These are phyloP conservation scores for Pyricularia sp. DNA, from an alignment of 2,329 filamentous ascomycete genomes.

Conservation along the genomic window DNA sequence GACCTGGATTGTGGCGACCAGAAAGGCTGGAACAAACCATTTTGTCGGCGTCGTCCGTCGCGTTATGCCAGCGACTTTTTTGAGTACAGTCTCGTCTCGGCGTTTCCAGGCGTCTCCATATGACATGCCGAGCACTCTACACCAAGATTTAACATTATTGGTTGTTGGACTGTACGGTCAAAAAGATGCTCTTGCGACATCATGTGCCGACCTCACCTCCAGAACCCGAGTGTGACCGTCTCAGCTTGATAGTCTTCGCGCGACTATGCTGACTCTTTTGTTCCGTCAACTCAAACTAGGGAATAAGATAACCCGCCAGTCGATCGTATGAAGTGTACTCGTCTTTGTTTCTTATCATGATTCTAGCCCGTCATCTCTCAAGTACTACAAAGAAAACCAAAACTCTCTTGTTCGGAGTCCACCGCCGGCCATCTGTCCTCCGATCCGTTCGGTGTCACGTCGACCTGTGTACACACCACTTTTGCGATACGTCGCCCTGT, in stretches of 20 bases:
- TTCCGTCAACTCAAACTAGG: neutral
- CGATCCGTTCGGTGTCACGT: neutral
- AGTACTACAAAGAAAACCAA: neutral
- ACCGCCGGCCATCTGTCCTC: neutral
- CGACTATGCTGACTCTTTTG: neutral
- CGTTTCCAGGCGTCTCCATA: too few species aligned
- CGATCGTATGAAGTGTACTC: too few species aligned
- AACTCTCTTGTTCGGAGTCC: neutral
- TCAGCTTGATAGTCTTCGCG: neutral
- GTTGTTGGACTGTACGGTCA: neutral
- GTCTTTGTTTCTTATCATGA: neutral
- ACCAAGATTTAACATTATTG: neutral
- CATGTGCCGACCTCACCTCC: neutral
- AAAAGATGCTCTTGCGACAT: neutral
- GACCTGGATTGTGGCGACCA: neutral
- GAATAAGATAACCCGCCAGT: neutral
- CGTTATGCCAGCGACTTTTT: too few species aligned
- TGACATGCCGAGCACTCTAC: neutral
- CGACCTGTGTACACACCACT: neutral
- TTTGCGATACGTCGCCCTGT: neutral
- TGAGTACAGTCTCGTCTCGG: too few species aligned
- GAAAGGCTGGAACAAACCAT: neutral
- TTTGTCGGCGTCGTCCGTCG: neutral
- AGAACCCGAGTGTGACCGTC: neutral
- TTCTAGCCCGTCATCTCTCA: neutral